Base-by-base conservation (phyloP, 1,284 basidiomycete species). In the Lentinula novae-zelandiae region DNA sequence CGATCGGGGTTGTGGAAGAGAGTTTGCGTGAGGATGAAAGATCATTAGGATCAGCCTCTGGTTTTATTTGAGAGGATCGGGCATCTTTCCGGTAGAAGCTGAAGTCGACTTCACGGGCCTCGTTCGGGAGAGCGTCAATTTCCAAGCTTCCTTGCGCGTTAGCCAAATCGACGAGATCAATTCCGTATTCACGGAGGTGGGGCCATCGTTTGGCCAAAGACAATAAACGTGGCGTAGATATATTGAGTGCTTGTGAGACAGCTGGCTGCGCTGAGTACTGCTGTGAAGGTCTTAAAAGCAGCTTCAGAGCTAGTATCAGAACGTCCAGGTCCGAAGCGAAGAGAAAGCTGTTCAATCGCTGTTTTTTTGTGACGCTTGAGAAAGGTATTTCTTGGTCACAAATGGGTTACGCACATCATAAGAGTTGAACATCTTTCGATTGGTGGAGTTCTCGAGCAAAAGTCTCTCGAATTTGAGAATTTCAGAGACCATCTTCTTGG, bases 401-500 rank as follows among this genome's bases (percentile, higher is more conserved):
- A 17, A 52, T 62, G 52, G 62, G 63, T 48, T 60, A 77, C 93
- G 76, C 75, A 97, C 96, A 73, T 99, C 97, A 73, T 98, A 99
- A 2, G 95, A 98, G 63, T 87, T 89, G 76, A 93, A 99, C 62
- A 96, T 91, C 80, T 98, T 99, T 70, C 97, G 83, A 72, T 97
- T 99, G 53, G 96, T 99, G 62, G 96, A 97, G 74, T 98, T 98
- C 77, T 99, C 97, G 69, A 99, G 79, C 57, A 99, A 78, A 51
- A 99, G 78, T 59, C 93, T 84, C 74, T 95, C 87, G 67, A 99
- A 96, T 66, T 87, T 82, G 62, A 99, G 82, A 64, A 99, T 89
- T 70, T 92, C 88, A 64, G 89, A 85, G 13, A 97, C 73, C 2
- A 89, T 80, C 62, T 83, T 83, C 80, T 95, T 96, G 46, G 89